Base-by-base conservation (phyloP, 306 rosid genomes). In the Abrus precatorius region DNA sequence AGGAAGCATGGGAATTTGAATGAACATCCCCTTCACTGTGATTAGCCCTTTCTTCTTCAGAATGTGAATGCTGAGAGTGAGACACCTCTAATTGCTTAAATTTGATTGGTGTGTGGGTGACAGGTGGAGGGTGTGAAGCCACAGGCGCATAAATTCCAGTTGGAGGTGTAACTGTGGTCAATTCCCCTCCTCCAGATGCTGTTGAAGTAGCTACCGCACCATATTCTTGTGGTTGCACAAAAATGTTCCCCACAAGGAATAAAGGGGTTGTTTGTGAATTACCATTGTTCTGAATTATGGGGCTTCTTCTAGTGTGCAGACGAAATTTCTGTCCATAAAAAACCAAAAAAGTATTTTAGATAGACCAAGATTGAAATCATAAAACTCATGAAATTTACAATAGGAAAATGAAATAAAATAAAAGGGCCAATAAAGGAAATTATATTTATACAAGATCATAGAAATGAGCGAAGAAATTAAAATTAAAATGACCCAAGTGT, bases 211-310 rank as follows among this genome's bases (percentile, higher is more conserved):
- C 81, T 12, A 74, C 77, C 0, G 80, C 80, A 2, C 83, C 90
- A 80, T 90, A 94, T 9, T 94, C 97, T 32, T 83, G 86, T 8
- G 97, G 97, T n/a, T 91, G 93, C 63, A 90, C 81, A 91, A 89
- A 95, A 60, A 93, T 86, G 84, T 94, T 92, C 12, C 97, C 99
- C 53, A 95, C 94, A 61, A 91, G 85, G 50, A 93, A 87, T 72
- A 95, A 85, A 9, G 92, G 92, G 3, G 87, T 87, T 62, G 92
- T 67, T 62, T 88, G 92, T 11, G 90, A 61, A 57, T 63, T 86
- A 20, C 70, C 84, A 75, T 77, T 86, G 78, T 82, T 84, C 78
- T 83, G 91, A 5, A 83, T 83, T 14, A 90, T 28, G 0, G 90
- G 83, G 56, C 85, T 85, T 68, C 98, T 88, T 82, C 97, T 83